These are phyloP conservation scores for Lactarius trivialis DNA, from an alignment of 768 basidiomycete species.

Conservation along the genomic window DNA sequence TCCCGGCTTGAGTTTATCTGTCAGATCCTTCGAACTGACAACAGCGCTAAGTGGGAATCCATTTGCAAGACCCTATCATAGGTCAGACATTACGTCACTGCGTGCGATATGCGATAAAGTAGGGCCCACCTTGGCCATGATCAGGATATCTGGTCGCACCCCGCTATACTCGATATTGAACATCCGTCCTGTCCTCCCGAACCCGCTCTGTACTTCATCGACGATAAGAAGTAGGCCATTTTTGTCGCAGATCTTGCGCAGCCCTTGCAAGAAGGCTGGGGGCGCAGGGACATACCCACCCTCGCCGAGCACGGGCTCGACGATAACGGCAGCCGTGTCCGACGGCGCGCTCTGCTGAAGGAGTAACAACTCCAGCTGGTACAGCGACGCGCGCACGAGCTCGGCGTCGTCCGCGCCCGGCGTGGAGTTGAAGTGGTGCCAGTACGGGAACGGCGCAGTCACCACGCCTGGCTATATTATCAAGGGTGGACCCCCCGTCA, in stretches of 20 bases:
- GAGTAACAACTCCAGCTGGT: constrained; percentile 75
- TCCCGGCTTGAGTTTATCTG: constrained; percentile 73
- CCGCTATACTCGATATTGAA: constrained; percentile 81
- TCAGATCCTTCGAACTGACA: constrained; percentile 71
- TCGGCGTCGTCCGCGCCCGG: constrained; percentile 48
- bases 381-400: constrained; percentile 58
- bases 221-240: constrained; percentile 78
- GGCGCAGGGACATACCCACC: constrained; percentile 94
- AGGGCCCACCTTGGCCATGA: constrained; percentile 70
- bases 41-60: constrained; percentile 92
- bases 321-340: constrained; percentile 89
- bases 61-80: constrained; percentile 66
- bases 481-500: not conserved
- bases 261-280: constrained; percentile 65
- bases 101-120: not conserved
- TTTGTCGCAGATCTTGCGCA: constrained; percentile 81
- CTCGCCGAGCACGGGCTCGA: constrained; percentile 93
- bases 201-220: constrained; percentile 88
- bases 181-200: constrained; percentile 77
- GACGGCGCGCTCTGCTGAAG: constrained; percentile 73
- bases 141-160: constrained; percentile 81
- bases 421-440: constrained; percentile 72
- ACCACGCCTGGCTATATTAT: constrained; percentile 69
- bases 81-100: not conserved
- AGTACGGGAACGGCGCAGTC: constrained; percentile 81